Base-by-base conservation (phyloP, 495 filamentous ascomycete species). In the Neurospora tetraspora region DNA sequence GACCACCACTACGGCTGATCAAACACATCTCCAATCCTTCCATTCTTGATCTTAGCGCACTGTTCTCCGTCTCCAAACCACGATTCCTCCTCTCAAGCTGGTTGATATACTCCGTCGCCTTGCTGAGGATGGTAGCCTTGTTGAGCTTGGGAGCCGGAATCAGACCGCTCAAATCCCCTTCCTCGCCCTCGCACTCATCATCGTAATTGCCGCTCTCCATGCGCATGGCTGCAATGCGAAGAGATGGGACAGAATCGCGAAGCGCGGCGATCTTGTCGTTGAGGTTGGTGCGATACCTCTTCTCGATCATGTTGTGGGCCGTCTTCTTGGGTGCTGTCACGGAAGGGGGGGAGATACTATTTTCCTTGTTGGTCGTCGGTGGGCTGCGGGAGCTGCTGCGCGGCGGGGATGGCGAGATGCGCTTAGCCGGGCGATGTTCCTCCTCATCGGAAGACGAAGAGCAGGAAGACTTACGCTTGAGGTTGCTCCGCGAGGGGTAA, bases 101-200 rank as follows among this genome's bases (percentile, higher is more conserved):
- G 39, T 86, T 85, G 75, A 97, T 97, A 75, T 97, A 97, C 76
- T 97, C 93, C 16, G 93, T 94, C 16, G 94, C 94, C 78, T 96
- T 96, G 36, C 90, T 90, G 23, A 97, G 80, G 39, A 89, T 91
- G 3, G 93, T 97, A 8, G 92, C 93, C 80, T 85, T 78, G 70
- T 78, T 78, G 59, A 81, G 76, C 71, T 76, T 81, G 23, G 75
- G 70, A 1, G 73, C 71, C 2, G 61, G 77, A 10, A 69, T 69
- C 2, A 77, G 69, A 34, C 72, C 73, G 43, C 34, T 43, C 34
- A 76, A 12, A 43, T 72, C 74, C 4, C 70, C 76, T 31, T 69
- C 71, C 31, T 72, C 43, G 23, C n/a, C 69, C 76, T 77, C 75
- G 69, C 78, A 38, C 73, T 76, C 65, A 11, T 72, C 47, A 16